phyloP scores from a whole-genome alignment of 495 filamentous ascomycete species.

The Staphylotrichum tortipilum region DNA sequence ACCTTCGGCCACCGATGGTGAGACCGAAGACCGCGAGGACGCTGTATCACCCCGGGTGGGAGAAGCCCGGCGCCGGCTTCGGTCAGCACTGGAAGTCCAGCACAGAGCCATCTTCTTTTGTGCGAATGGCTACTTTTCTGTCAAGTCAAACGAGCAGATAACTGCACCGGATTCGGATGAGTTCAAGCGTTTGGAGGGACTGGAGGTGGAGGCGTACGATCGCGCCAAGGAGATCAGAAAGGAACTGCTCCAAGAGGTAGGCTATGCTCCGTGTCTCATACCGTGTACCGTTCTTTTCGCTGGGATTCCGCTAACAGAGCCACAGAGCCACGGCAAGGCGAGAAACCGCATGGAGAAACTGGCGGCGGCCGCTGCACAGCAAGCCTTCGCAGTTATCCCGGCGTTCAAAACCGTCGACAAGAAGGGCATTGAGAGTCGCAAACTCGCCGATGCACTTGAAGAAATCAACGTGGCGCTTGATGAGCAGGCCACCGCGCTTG shows the following conservation, averaged over 20 bases:
- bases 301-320: constrained; percentile 6
- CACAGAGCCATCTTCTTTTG: constrained; percentile 79
- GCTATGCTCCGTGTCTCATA: not conserved
- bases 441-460: constrained; percentile 22
- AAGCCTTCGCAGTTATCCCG: constrained; percentile 57
- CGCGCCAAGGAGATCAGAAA: constrained; percentile 64
- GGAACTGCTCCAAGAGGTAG: constrained; percentile 55
- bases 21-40: constrained; percentile 30
- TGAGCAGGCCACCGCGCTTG: constrained; percentile 56
- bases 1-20: constrained; percentile 29
- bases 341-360: constrained; percentile 40
- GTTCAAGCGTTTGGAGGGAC: constrained; percentile 54
- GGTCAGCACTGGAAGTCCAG: constrained; percentile 65
- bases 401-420: constrained; percentile 26
- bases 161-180: constrained; percentile 56
- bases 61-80: constrained; percentile 56
- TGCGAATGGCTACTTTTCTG: constrained; percentile 72
- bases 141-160: constrained; percentile 58
- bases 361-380: constrained; percentile 33
- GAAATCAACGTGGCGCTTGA: constrained; percentile 50
- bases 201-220: constrained; percentile 67
- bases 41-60: constrained; percentile 33
- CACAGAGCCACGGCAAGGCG: constrained; percentile 24
- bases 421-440: constrained; percentile 30
- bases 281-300: too few relatives aligned